Evolutionary conservation across 2,329 filamentous ascomycete species (phyloP).

Genomic region (Venturia pyrina): DNA sequence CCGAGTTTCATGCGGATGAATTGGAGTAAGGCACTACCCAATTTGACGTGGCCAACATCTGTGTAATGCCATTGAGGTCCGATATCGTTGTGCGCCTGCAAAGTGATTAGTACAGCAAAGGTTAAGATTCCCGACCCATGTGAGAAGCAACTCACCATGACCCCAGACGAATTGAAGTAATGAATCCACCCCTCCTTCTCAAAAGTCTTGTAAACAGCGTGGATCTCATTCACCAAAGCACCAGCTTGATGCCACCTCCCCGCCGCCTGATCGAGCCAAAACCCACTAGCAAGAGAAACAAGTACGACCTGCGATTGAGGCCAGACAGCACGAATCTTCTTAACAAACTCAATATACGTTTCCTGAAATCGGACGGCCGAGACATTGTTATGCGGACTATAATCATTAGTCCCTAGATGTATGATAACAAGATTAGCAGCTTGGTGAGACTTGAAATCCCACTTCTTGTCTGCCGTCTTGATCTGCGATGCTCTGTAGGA

Average conservation of each 20-base stretch:
- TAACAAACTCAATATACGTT: conserved; percentile 33
- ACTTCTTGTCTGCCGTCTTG: conserved; percentile 21
- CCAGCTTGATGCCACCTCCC: conserved; percentile 33
- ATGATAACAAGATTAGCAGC: conserved; percentile 34
- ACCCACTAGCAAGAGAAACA: conserved; percentile 45
- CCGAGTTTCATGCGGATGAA: conserved; percentile 47
- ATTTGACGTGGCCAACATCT: conserved; percentile 51
- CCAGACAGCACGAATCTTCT: conserved; percentile 31
- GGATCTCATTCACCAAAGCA: conserved; percentile 42
- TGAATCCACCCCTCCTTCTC: conserved; percentile 43
- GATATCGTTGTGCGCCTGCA: not conserved
- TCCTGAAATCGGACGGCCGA: conserved; percentile 27
- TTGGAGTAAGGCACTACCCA: conserved; percentile 49
- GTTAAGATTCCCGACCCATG: not conserved
- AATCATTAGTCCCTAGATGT: conserved; percentile 38
- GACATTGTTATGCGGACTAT: conserved; percentile 33
- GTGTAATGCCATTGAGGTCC: conserved; percentile 48
- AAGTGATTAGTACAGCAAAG: not conserved
- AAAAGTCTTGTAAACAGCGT: conserved; percentile 43
- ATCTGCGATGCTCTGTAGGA: conserved; percentile 34
- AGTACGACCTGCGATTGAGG: conserved; percentile 33
- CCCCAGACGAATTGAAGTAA: conserved; percentile 52
- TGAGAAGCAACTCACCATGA: conserved; percentile 45
- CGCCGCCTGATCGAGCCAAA: conserved; percentile 40
- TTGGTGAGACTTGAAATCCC: conserved; percentile 25